These are phyloP conservation scores for Solanum chacoense DNA, from an alignment of 305 asterid genomes.

Conservation along the genomic window DNA sequence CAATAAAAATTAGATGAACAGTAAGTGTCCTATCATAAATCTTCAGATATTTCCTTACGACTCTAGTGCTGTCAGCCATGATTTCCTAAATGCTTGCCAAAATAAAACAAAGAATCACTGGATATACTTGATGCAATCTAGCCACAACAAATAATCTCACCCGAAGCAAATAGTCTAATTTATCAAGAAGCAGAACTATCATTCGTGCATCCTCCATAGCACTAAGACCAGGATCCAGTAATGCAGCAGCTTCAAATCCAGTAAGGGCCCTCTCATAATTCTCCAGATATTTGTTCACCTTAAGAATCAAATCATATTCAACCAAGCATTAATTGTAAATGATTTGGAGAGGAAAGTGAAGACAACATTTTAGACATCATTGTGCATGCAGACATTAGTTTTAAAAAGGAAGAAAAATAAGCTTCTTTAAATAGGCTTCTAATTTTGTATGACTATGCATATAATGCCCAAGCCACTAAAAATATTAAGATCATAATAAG, in stretches of 20 bases:
- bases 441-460: not conserved
- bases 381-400: not conserved
- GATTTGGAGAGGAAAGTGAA: not conserved
- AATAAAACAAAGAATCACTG: not conserved
- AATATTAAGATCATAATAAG: not conserved
- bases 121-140: not conserved
- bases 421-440: not conserved
- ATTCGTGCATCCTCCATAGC: slow-evolving; percentile 64
- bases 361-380: not conserved
- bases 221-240: slow-evolving; percentile 77
- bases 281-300: slow-evolving; percentile 87
- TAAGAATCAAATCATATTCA: not conserved
- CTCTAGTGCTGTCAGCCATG: not conserved
- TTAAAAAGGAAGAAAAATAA: not conserved
- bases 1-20: not conserved
- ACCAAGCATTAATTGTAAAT: not conserved
- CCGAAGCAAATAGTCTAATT: slow-evolving; percentile 45
- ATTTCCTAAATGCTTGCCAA: not conserved
- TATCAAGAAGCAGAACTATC: slow-evolving; percentile 64
- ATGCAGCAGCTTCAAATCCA: slow-evolving; percentile 97
- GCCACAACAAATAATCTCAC: slow-evolving; percentile 31
- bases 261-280: slow-evolving; percentile 92
- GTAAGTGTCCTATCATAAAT: not conserved
- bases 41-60: not conserved
- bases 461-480: not conserved